Base-by-base conservation (phyloP, 768 basidiomycete species). In the Tylopilus subfusipes region DNA sequence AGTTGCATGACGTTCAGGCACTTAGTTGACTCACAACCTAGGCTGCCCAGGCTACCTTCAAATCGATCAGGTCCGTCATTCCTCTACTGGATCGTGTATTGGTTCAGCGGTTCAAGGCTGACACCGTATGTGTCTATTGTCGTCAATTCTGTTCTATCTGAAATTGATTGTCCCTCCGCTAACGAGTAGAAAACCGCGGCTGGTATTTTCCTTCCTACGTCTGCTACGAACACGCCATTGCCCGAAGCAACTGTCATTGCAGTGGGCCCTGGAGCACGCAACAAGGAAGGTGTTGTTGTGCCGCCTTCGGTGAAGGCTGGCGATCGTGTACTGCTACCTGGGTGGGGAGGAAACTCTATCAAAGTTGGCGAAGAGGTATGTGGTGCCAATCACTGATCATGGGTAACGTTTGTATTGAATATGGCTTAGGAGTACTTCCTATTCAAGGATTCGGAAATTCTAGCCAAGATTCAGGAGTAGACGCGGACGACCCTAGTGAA, bases 171-270 rank as follows among this genome's bases (percentile, higher is more conserved):
- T 22, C 3, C 4, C 25, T 6, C 14, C 34, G 38, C 2, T 8
- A 13, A 42, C 13, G 10, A 7, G 36, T 63, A 98, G 95, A 97
- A 98, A 95, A 99, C 96, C n/a, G 89, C 97, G 4, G 75, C 88
- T 22, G 97, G 97, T 33, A 86, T 99, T 69, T 94, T 94, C 83
- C 80, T 99, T 43, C 97, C 97, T n/a, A 82, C 89, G 0, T 92
- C 93, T 2, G 84, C 90, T 6, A 93, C 91, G 25, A 82, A 71
- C 60, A 84, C 72, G 62, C 94, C 94, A 22, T 82, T 98, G n/a
- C 94, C 96, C 2, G 96, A 98, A 75, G 96, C 93, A 6, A 96
- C 93, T 29, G 96, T 97, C 67, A 88, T 98, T 69, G 91, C 97
- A 25, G 88, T 91, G 45, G 96, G 96, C 52, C 96, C 96, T 31